phyloP scores from a whole-genome alignment of 106 monocot genomes.

The Dendrobium officinale region DNA sequence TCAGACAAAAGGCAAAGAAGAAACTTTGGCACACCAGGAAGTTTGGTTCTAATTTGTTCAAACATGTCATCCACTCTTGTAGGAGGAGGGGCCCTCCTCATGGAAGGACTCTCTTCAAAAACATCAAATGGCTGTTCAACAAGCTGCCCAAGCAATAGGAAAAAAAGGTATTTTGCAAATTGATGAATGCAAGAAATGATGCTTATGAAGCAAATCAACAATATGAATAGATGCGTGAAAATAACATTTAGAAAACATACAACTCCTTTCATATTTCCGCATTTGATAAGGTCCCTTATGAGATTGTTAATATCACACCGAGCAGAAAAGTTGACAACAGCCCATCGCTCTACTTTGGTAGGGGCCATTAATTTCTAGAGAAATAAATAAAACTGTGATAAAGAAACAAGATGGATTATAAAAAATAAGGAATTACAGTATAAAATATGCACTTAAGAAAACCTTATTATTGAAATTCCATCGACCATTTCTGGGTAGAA shows the following conservation, averaged over 20 bases:
- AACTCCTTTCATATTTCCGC: constrained; percentile 80
- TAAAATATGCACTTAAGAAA: not conserved
- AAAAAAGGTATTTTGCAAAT: not conserved
- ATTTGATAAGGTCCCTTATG: constrained; percentile 57
- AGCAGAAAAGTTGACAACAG: constrained; percentile 83
- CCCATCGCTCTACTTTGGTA: constrained; percentile 41
- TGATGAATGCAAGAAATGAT: not conserved
- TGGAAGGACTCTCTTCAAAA: constrained; percentile 53
- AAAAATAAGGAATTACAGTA: not conserved
- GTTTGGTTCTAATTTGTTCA: constrained; percentile 37
- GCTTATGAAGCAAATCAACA: not conserved
- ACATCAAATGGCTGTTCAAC: constrained; percentile 58
- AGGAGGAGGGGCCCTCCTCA: constrained; percentile 42
- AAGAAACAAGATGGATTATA: not conserved
- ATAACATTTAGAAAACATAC: constrained; percentile 28
- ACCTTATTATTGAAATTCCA: constrained; percentile 99
- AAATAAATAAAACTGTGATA: not conserved
- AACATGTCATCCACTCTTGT: constrained; percentile 80
- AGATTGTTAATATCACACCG: constrained; percentile 54
- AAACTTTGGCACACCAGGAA: constrained; percentile 66
- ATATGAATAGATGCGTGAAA: not conserved
- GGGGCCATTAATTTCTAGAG: constrained; percentile 60
- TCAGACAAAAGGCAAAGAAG: constrained; percentile 83
- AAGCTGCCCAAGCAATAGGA: constrained; percentile 18
- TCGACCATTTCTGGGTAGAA: constrained; percentile 66